Percentiles rank a stretch among this genome's conserved stretches.
Conservation (phyloP, 352 stramenopile genomes). For the Pythium vanterpoolii region DNA sequence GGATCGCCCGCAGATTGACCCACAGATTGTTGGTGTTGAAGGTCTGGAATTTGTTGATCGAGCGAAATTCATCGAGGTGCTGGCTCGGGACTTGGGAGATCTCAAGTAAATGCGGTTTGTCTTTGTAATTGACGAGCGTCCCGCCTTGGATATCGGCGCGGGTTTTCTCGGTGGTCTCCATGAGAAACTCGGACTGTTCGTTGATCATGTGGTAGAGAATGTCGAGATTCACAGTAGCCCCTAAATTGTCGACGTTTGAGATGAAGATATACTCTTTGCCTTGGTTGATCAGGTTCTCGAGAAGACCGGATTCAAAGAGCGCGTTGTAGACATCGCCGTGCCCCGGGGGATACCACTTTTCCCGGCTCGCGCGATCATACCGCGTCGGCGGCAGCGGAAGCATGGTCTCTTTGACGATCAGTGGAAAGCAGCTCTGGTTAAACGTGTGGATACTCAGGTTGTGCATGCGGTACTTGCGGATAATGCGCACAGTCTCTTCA, state of each 20-base stretch:
- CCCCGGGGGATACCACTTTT: conserved; percentile 95
- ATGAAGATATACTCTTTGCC: conserved; percentile 99
- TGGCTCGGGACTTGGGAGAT: conserved; percentile 95
- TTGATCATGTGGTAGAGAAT: conserved; percentile 99
- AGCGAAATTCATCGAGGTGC: conserved; percentile 93
- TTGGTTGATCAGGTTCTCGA: conserved; percentile 94
- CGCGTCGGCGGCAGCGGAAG: conserved; percentile 84
- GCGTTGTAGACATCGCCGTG: conserved; percentile 99
- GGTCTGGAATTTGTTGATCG: conserved; percentile 95
- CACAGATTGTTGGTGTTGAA: conserved; percentile 99
- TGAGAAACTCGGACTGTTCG: conserved; percentile 96
- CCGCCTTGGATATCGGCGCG: conserved; percentile 90
- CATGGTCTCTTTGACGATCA: conserved; percentile 90
- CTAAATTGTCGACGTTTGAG: conserved; percentile 99
- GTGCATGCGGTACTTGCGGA: conserved; percentile 96
- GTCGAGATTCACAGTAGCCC: conserved; percentile 95
- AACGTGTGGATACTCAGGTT: conserved; percentile 95
- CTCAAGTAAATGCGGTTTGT: conserved; percentile 96
- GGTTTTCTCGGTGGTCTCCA: conserved; percentile 97
- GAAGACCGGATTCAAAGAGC: conserved; percentile 94
- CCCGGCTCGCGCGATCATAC: conserved; percentile 72
- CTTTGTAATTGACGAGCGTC: conserved; percentile 88
- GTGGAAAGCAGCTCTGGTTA: conserved; percentile 92
- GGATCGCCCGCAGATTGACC: conserved; percentile 97
- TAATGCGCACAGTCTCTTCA: conserved; percentile 97